Percentiles rank a stretch among this genome's conserved stretches.
Conservation (phyloP, 257 asterid species). For the Buddleja alternifolia region DNA sequence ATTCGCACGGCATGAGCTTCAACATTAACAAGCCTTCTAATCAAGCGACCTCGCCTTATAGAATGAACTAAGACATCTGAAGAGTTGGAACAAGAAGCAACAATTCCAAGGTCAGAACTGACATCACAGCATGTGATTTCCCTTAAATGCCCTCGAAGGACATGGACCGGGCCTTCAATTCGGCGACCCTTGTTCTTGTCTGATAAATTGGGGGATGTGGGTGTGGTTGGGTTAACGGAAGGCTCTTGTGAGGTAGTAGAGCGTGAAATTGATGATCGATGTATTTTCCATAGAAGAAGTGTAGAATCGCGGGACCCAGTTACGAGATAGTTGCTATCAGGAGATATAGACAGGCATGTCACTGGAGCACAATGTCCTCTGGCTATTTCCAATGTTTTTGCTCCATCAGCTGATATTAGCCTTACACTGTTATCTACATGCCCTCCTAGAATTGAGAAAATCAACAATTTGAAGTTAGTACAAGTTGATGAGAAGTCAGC, state of each 20-base stretch:
- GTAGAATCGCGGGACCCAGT: conserved; percentile 93
- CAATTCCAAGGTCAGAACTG: conserved; percentile 93
- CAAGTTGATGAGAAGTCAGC: conserved; percentile 4
- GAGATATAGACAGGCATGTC: conserved; percentile 79
- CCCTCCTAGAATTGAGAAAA: conserved; percentile 62
- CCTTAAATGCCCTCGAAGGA: conserved; percentile 87
- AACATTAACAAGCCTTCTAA: conserved; percentile 75
- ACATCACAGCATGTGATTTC: conserved; percentile 84
- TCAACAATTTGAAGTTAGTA: conserved; percentile 27
- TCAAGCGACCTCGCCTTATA: conserved; percentile 76
- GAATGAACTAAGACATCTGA: conserved; percentile 89
- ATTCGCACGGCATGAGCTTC: conserved; percentile 83
- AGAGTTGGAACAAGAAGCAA: conserved; percentile 81
- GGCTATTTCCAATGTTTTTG: conserved; percentile 92
- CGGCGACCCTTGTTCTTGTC: conserved; percentile 57
- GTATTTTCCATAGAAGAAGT: conserved; percentile 88
- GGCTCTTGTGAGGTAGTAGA: conserved; percentile 55
- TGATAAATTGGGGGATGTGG: conserved; percentile 52
- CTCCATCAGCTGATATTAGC: conserved; percentile 91
- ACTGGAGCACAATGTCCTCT: conserved; percentile 97
- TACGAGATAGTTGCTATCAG: conserved; percentile 85
- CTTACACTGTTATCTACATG: conserved; percentile 91
- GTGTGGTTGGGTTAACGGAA: conserved; percentile 63
- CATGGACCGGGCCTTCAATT: conserved; percentile 92
- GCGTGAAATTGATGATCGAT: conserved; percentile 51